phyloP scores from a whole-genome alignment of 768 basidiomycete genomes.

The Auricularia heimuer region DNA sequence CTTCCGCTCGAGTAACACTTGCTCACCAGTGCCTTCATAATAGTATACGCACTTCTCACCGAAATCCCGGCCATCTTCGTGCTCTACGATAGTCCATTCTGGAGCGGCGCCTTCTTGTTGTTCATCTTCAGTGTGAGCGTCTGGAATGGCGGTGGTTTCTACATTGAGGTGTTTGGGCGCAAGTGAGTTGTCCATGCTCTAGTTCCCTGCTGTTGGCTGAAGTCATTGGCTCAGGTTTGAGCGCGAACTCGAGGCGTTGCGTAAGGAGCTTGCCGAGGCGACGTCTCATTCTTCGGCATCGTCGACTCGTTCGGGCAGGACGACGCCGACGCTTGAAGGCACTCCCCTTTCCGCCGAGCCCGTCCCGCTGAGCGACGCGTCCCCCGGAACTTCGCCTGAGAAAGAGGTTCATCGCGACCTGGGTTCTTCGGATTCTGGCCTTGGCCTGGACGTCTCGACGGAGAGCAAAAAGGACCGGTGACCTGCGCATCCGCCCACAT shows the following conservation, averaged over 20 bases:
- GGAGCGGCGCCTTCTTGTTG: conserved; percentile 71
- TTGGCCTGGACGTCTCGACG: background rate
- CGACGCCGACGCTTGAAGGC: conserved; percentile 34
- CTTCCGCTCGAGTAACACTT: background rate
- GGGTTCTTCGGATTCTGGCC: background rate
- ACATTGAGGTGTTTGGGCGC: conserved; percentile 93
- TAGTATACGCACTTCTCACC: conserved; percentile 78
- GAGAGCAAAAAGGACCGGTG: conserved; percentile 1
- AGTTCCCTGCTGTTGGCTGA: conserved; percentile 1
- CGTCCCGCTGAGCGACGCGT: background rate
- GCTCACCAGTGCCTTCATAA: conserved; percentile 2
- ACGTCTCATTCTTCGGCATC: conserved; percentile 19
- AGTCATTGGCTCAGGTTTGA: conserved; percentile 58
- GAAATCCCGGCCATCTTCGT: conserved; percentile 78
- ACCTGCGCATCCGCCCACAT: background rate
- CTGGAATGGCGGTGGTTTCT: conserved; percentile 95
- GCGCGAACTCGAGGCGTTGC: conserved; percentile 78
- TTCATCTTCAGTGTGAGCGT: conserved; percentile 77
- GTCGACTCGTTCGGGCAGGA: conserved; percentile 34
- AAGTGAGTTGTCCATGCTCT: conserved; percentile 50
- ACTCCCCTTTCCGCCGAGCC: background rate
- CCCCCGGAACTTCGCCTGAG: background rate
- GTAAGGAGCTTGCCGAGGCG: conserved; percentile 79
- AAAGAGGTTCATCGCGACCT: background rate
- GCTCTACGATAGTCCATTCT: conserved; percentile 68